phyloP scores from a whole-genome alignment of 106 monocot species.

The Agapanthus africanus region DNA sequence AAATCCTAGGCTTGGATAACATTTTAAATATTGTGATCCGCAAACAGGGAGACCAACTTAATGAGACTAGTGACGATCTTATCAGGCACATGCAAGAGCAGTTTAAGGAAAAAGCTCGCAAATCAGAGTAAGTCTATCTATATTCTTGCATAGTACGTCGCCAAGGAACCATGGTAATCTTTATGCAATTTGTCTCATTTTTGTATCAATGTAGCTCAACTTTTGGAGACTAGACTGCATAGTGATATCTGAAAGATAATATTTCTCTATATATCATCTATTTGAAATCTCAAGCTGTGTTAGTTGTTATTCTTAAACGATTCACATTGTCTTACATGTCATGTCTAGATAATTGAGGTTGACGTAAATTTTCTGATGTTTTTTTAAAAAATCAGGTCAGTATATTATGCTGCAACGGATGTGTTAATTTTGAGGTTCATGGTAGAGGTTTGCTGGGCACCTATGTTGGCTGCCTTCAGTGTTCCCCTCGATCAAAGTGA shows the following conservation, averaged over 20 bases:
- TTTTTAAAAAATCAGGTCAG: constrained; percentile 49
- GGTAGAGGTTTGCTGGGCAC: constrained; percentile 99
- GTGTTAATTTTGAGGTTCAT: constrained; percentile 87
- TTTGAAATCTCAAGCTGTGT: not conserved
- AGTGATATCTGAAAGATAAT: not conserved
- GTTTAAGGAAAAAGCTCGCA: constrained; percentile 90
- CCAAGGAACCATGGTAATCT: not conserved
- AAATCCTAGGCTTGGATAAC: constrained; percentile 73
- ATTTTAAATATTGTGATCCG: constrained; percentile 93
- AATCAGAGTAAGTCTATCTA: constrained; percentile 77
- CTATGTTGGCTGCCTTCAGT: constrained; percentile 98
- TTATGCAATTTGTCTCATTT: not conserved
- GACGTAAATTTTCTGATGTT: constrained; percentile 10
- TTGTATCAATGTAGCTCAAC: not conserved
- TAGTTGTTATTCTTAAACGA: not conserved
- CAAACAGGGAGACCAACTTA: constrained; percentile 61
- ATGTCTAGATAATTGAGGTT: constrained; percentile 5
- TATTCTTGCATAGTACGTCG: not conserved
- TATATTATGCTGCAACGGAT: constrained; percentile 89
- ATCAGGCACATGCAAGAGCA: constrained; percentile 96
- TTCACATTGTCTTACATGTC: not conserved
- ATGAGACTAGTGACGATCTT: constrained; percentile 74
- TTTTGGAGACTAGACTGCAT: not conserved
- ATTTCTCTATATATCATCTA: not conserved
- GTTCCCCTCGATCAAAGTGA: constrained; percentile 94